Base-by-base conservation (phyloP, 2,329 filamentous ascomycete species). In the Seiridium unicorne region DNA sequence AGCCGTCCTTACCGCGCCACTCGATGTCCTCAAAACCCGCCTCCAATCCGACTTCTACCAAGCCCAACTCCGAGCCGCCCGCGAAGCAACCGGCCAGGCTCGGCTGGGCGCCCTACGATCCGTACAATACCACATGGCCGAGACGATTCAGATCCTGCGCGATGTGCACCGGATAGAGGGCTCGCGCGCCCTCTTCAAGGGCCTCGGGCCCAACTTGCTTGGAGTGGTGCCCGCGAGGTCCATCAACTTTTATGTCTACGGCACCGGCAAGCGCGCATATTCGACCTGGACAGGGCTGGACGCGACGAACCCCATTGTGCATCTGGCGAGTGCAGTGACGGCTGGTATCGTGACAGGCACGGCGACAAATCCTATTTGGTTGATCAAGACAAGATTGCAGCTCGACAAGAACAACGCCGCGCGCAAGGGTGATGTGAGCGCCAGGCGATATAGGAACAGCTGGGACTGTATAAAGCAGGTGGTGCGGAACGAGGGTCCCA, bases 41-140 rank as follows among this genome's bases (percentile, higher is more conserved):
- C 82, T 98, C 3, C 94, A 98, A 74, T 96, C 92, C 69, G 93
- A 96, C 72, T 96, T 96, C 74, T 97, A 97, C 81, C 92, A 97
- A 74, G 83, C 88, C 7, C 91, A 97, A 75, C 83, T 97, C 51
- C 83, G 84, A 36, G 85, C 89, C 13, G 83, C 86, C 7, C 85
- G 90, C 55, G 79, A 84, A n/a, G 84, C 87, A 70, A 70, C 84
- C 76, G 65, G 85, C 69, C 69, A 83, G 76, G 67, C 80, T 74
- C 63, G 85, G 62, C 81, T 92, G 66, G 86, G 87, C 51, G 84
- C 91, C 4, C 72, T 87, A 11, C 86, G 88, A 55, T 86, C 86
- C 53, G 87, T 87, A 1, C 71, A 86, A 6, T 84, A 92, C 64
- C 93, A 97, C 76, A 85, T 97, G 61, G 81, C 82, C 57, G 94